phyloP scores from a whole-genome alignment of 345 rosid genomes.

The Boechera retrofracta region DNA sequence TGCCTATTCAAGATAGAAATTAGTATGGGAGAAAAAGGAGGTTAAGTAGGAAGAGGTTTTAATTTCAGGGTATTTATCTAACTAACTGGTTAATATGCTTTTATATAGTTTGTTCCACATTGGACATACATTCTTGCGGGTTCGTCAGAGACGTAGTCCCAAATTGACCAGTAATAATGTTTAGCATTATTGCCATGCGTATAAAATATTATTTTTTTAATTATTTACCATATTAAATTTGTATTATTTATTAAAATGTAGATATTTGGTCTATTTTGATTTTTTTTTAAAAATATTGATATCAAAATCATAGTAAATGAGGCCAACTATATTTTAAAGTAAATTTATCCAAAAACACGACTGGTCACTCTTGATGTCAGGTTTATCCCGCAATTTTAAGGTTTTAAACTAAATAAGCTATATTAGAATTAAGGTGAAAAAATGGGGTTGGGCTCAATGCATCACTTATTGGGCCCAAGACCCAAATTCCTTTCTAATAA shows the following conservation, averaged over 20 bases:
- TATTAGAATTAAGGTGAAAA: too few species aligned
- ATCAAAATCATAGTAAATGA: neutral
- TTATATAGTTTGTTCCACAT: neutral
- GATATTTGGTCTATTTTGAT: neutral
- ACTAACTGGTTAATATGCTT: neutral
- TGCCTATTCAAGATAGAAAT: neutral
- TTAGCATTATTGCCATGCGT: neutral
- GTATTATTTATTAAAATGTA: neutral
- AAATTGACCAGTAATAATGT: slow-evolving; percentile 1
- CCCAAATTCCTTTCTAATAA: neutral
- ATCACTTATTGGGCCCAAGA: slow-evolving; percentile 19
- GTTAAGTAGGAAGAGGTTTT: neutral
- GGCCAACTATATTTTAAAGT: neutral
- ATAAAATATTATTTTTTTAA: neutral
- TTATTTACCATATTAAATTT: neutral
- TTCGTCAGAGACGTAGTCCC: neutral
- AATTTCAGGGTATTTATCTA: neutral
- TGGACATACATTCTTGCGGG: neutral
- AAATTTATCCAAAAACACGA: neutral
- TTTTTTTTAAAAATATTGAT: neutral
- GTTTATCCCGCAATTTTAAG: neutral
- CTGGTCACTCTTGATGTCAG: neutral
- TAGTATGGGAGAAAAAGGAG: neutral
- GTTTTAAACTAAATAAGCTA: neutral
- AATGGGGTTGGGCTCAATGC: neutral